Evolutionary conservation across 1,139 yeast genomes (phyloP).

Genomic region (Candida tropicalis): DNA sequence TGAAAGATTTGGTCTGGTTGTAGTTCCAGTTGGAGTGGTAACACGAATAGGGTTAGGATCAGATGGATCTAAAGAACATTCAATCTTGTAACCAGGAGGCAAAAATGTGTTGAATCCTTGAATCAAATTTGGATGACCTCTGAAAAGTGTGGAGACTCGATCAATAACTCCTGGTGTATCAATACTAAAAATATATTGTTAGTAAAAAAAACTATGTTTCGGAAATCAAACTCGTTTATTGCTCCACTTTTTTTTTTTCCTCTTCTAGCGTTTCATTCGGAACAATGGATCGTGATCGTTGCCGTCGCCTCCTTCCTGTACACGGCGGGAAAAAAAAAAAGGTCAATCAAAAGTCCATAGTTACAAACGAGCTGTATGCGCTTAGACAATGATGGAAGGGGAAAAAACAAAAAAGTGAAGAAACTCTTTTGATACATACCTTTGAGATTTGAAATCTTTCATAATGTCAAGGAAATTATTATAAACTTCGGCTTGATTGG

Average conservation of each 20-base stretch:
- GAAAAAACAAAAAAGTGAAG: not conserved
- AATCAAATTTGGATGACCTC: conserved; percentile 90
- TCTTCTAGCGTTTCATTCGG: not conserved
- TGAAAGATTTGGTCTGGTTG: conserved; percentile 60
- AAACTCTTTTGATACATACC: conserved; percentile 43
- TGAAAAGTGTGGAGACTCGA: conserved; percentile 84
- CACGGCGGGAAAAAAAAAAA: not conserved
- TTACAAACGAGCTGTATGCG: not conserved
- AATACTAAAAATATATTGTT: conserved; percentile 46
- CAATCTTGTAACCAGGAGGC: conserved; percentile 96
- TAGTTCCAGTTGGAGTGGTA: conserved; percentile 93
- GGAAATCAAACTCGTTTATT: not conserved
- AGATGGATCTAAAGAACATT: conserved; percentile 84
- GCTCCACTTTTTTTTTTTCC: too few relatives aligned
- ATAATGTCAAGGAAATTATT: conserved; percentile 94
- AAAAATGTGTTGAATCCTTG: conserved; percentile 97
- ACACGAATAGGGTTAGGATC: conserved; percentile 94
- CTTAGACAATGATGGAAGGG: not conserved
- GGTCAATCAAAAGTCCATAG: not conserved
- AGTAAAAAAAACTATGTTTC: conserved; percentile 8
- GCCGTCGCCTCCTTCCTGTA: not conserved
- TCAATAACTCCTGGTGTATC: conserved; percentile 99
- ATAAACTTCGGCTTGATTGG: conserved; percentile 91
- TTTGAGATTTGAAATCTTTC: conserved; percentile 97
- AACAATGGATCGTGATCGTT: not conserved